Conservation (phyloP, 2,329 filamentous ascomycete species). For the Trichoderma cornu-damae region DNA sequence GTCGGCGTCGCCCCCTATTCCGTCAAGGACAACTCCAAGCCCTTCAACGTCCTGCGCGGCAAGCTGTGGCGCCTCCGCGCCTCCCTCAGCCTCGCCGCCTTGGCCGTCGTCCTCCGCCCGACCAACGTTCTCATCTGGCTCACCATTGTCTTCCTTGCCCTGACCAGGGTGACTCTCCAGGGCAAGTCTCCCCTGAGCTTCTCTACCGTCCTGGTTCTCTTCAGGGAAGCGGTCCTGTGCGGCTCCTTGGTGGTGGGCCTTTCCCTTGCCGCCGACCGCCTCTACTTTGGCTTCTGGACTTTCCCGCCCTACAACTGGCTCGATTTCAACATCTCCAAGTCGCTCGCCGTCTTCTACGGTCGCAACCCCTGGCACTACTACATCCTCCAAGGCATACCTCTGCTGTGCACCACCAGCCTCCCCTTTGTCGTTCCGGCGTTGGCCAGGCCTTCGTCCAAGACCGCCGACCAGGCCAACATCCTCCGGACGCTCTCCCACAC, state of each 20-base stretch:
- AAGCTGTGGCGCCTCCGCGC: slow-evolving; percentile 38
- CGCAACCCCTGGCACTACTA: slow-evolving; percentile 91
- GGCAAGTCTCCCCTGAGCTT: slow-evolving; percentile 39
- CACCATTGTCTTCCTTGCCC: slow-evolving; percentile 48
- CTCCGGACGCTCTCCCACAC: slow-evolving; percentile 48
- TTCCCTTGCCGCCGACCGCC: slow-evolving; percentile 64
- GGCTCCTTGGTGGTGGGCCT: slow-evolving; percentile 55
- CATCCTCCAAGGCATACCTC: slow-evolving; percentile 78
- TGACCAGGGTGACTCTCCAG: slow-evolving; percentile 38
- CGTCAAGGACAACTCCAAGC: slow-evolving; percentile 38
- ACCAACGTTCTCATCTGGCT: slow-evolving; percentile 88
- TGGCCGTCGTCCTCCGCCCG: slow-evolving; percentile 80
- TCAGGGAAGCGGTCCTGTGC: slow-evolving; percentile 61
- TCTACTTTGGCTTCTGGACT: slow-evolving; percentile 81
- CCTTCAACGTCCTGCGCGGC: slow-evolving; percentile 25
- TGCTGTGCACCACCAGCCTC: slow-evolving; percentile 76
- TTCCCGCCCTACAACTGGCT: slow-evolving; percentile 85
- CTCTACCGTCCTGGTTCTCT: slow-evolving; percentile 47
- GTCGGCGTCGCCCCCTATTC: slow-evolving; percentile 40
- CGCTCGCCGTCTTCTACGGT: slow-evolving; percentile 88
- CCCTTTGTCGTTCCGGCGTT: slow-evolving; percentile 69
- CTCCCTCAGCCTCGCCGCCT: slow-evolving; percentile 69
- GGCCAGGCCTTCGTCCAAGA: slow-evolving; percentile 42
- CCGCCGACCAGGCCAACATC: slow-evolving; percentile 32
- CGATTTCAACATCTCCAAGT: slow-evolving; percentile 84